A percentile compares a stretch with the other conserved stretches of the same genome.
phyloP scores from a whole-genome alignment of 345 rosid genomes.

The Rhodomyrtus tomentosa region DNA sequence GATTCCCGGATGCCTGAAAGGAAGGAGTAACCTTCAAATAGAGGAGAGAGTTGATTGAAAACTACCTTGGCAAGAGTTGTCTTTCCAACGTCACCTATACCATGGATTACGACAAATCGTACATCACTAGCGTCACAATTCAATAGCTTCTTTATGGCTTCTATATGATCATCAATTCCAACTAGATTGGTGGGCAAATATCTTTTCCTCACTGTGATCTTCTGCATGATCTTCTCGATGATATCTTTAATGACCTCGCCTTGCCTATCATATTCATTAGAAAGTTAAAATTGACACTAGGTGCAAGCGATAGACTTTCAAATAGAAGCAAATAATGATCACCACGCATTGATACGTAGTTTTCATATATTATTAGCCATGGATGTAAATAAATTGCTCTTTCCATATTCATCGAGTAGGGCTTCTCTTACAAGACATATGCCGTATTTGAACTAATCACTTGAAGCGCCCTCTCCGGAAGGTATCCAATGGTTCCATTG shows the following conservation, averaged over 20 bases:
- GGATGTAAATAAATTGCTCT: neutral
- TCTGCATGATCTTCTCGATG: accelerated
- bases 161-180: neutral
- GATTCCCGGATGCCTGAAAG: neutral
- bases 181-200: neutral
- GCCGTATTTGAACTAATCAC: neutral
- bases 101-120: neutral
- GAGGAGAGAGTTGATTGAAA: neutral
- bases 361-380: neutral
- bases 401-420: neutral
- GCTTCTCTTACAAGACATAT: neutral
- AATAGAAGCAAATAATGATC: neutral
- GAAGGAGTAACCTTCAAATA: neutral
- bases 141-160: neutral
- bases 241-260: neutral
- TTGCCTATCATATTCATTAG: neutral
- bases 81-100: neutral
- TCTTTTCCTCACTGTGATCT: neutral
- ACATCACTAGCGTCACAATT: neutral
- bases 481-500: too few relatives aligned
- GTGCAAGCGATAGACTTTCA: neutral
- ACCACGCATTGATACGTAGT: neutral
- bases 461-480: neutral
- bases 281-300: neutral
- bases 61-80: neutral